Conservation (phyloP, 441 rosid genomes). For the Macaranga tanarius region DNA sequence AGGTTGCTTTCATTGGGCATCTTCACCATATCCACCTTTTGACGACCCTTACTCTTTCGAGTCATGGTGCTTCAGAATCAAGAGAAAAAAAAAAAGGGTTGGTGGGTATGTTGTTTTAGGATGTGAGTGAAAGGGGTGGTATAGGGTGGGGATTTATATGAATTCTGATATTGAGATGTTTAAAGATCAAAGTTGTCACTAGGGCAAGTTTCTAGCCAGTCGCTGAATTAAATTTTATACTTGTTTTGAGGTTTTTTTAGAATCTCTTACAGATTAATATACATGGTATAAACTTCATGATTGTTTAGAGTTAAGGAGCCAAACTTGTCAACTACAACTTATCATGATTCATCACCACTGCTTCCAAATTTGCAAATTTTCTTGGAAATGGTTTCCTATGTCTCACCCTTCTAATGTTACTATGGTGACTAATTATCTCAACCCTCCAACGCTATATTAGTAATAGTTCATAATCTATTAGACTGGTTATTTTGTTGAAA, state of each 20-base stretch:
- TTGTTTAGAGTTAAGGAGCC: background rate
- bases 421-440: background rate
- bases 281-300: conserved; percentile 18
- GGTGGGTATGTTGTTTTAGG: background rate
- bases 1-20: conserved; percentile 41
- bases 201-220: background rate
- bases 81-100: background rate
- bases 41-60: conserved; percentile 44
- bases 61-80: conserved; percentile 20
- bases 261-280: conserved; percentile 8
- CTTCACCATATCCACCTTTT: conserved; percentile 39
- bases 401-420: background rate
- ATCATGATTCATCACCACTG: background rate
- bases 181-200: conserved; percentile 6
- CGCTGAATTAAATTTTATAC: conserved; percentile 23
- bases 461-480: no score
- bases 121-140: background rate
- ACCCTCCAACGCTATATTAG: background rate
- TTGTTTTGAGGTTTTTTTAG: conserved; percentile 18
- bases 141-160: conserved; percentile 21
- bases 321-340: background rate
- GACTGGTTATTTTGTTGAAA: background rate
- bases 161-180: background rate
- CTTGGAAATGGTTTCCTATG: background rate
- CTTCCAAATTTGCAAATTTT: background rate